phyloP scores from a whole-genome alignment of 345 rosid species.

The Brassica rapa region DNA sequence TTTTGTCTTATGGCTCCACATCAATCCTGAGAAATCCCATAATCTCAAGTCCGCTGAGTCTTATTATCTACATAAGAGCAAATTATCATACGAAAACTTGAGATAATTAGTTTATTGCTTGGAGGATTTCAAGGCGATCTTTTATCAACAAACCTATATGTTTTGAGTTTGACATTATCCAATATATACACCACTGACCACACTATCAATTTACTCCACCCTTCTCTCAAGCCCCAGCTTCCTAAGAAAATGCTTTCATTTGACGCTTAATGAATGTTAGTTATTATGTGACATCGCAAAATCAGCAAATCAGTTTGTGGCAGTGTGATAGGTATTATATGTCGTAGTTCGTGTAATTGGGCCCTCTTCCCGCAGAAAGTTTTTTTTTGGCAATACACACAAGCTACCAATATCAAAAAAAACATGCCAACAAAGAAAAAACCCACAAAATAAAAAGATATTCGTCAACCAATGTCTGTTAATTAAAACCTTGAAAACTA shows the following conservation, averaged over 20 bases:
- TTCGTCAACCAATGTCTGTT: background rate
- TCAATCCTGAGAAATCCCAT: background rate
- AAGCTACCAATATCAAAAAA: background rate
- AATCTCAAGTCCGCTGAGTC: background rate
- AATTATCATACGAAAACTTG: background rate
- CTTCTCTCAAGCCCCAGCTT: background rate
- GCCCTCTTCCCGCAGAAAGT: background rate
- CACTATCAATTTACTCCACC: background rate
- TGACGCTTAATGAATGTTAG: too few relatives aligned
- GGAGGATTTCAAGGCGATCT: background rate
- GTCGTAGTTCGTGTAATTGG: background rate
- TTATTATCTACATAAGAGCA: too few relatives aligned
- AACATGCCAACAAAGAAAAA: background rate
- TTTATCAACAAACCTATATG: background rate
- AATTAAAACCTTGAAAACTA: constrained; percentile 18
- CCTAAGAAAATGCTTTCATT: too few relatives aligned
- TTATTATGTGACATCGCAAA: background rate
- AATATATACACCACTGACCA: background rate
- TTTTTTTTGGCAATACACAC: background rate
- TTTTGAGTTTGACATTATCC: too few relatives aligned
- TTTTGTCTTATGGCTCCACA: too few relatives aligned
- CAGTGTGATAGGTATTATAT: background rate
- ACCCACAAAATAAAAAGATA: background rate
- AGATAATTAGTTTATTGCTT: background rate
- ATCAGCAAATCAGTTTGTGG: background rate